Conservation (phyloP, 2,329 filamentous ascomycete genomes). For the Paramyrothecium sp. region DNA sequence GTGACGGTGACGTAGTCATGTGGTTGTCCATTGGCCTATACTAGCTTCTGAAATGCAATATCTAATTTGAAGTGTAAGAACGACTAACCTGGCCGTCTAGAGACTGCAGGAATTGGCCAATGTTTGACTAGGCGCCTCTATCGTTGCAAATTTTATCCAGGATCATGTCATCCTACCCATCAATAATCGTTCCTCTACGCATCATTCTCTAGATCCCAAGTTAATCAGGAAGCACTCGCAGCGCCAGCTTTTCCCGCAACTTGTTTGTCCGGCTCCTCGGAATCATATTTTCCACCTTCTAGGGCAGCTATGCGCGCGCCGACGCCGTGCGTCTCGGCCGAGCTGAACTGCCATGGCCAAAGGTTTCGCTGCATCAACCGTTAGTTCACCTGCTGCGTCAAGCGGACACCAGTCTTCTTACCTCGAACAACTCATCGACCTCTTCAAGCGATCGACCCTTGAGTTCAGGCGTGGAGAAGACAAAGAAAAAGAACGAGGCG, state of each 20-base stretch:
- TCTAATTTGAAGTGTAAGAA: too few relatives aligned
- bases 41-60: too few relatives aligned
- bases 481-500: conserved; percentile 12
- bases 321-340: conserved; percentile 1
- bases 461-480: conserved; percentile 17
- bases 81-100: too few relatives aligned
- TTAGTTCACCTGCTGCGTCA: background rate
- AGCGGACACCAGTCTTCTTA: background rate
- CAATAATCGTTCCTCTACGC: too few relatives aligned
- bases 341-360: conserved; percentile 5
- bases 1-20: too few relatives aligned
- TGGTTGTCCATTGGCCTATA: too few relatives aligned
- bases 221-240: too few relatives aligned
- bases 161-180: too few relatives aligned
- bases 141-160: too few relatives aligned
- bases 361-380: conserved; percentile 1
- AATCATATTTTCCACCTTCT: background rate
- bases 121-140: too few relatives aligned
- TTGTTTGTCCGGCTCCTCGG: background rate
- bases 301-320: conserved; percentile 2
- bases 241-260: background rate
- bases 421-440: conserved; percentile 19
- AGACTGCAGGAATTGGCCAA: too few relatives aligned
- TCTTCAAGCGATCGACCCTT: conserved; percentile 21
- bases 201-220: too few relatives aligned